These are phyloP conservation scores for Entophlyctis luteolus DNA, from an alignment of 192 early-diverging fungal genomes.

Conservation along the genomic window DNA sequence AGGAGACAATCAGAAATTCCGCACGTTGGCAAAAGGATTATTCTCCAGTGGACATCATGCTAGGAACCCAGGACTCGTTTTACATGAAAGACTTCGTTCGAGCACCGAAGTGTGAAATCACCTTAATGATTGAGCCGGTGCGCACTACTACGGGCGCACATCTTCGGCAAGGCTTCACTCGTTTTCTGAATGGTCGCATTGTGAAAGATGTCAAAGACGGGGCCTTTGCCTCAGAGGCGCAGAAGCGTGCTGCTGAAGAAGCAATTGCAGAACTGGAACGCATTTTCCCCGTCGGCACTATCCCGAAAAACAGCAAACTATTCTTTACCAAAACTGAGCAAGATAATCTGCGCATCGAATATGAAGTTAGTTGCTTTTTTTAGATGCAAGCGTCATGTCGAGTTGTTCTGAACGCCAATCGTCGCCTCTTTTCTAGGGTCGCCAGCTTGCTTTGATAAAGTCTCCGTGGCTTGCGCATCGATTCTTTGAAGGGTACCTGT, in stretches of 20 bases:
- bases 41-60: neutral
- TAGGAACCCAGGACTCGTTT: neutral
- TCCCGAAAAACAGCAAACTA: conserved; percentile 14
- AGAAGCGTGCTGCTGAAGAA: conserved; percentile 2
- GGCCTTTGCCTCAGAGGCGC: neutral
- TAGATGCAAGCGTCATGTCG: neutral
- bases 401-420: neutral
- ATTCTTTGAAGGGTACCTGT: conserved; percentile 38
- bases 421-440: conserved; percentile 1
- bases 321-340: conserved; percentile 30
- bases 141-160: conserved; percentile 45
- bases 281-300: conserved; percentile 29
- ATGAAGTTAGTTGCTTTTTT: conserved; percentile 14
- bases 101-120: conserved; percentile 9
- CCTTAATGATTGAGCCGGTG: conserved; percentile 24
- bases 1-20: neutral
- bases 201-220: conserved; percentile 19
- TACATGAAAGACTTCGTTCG: conserved; percentile 23
- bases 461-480: conserved; percentile 32
- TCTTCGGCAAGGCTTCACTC: conserved; percentile 43
- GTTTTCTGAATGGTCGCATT: conserved; percentile 32
- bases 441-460: conserved; percentile 13
- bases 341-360: conserved; percentile 28
- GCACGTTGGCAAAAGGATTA: conserved; percentile 9
- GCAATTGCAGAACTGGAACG: conserved; percentile 28